A percentile compares a stretch with the other conserved stretches of the same genome.
phyloP scores from a whole-genome alignment of 257 asterid species.

The Phtheirospermum japonicum region DNA sequence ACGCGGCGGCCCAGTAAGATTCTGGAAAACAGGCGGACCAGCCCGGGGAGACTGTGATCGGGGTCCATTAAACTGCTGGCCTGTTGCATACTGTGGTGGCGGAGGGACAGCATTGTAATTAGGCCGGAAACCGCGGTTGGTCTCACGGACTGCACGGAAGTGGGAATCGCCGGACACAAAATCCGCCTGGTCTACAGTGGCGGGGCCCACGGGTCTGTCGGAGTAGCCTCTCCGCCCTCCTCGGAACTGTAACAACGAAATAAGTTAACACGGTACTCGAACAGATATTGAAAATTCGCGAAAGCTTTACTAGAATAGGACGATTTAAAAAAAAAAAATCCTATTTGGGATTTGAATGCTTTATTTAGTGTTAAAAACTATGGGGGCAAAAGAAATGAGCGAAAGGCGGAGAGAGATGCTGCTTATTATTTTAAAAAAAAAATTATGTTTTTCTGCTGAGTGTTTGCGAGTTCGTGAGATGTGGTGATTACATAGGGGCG shows the following conservation, averaged over 20 bases:
- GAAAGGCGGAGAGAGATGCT: too few species aligned
- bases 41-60: slow-evolving; percentile 21
- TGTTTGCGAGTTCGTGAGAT: too few species aligned
- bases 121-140: slow-evolving; percentile 54
- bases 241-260: slow-evolving; percentile 39
- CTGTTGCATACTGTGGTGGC: slow-evolving; percentile 34
- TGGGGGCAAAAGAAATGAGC: too few species aligned
- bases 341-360: slow-evolving; percentile 2
- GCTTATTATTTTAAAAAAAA: too few species aligned
- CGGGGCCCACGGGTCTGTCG: slow-evolving; percentile 35
- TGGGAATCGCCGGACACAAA: slow-evolving; percentile 60
- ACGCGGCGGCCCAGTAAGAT: slow-evolving; percentile 13
- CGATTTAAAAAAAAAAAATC: neutral
- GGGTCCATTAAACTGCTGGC: slow-evolving; percentile 34
- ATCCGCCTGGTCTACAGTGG: slow-evolving; percentile 28
- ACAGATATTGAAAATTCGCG: neutral
- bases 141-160: slow-evolving; percentile 45
- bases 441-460: too few species aligned
- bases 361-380: neutral
- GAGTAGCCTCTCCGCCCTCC: slow-evolving; percentile 60
- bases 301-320: neutral
- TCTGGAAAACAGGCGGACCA: slow-evolving; percentile 25
- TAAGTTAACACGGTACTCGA: slow-evolving; percentile 5
- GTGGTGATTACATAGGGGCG: slow-evolving; percentile 48
- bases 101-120: slow-evolving; percentile 43